Conservation (phyloP, 345 rosid species). For the Lenwebbia sp. region DNA sequence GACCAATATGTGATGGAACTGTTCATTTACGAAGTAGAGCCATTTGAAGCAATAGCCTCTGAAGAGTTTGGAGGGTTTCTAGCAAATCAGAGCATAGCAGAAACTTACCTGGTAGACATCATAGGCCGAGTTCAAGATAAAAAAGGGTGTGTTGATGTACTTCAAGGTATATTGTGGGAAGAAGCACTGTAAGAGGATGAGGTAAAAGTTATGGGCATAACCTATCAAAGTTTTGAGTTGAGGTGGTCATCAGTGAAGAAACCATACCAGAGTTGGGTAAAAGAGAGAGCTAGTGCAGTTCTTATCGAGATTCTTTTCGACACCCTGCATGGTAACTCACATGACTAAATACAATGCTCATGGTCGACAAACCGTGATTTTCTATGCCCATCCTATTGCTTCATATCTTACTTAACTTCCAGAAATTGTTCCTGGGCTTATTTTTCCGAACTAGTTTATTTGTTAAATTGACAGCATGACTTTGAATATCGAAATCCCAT, state of each 20-base stretch:
- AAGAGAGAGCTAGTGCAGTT: slow-evolving; percentile 37
- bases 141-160: slow-evolving; percentile 62
- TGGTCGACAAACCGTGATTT: not conserved
- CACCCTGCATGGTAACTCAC: slow-evolving; percentile 37
- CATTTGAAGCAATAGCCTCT: not conserved
- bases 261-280: slow-evolving; percentile 53
- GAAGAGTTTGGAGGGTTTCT: not conserved
- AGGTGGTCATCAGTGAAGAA: not conserved
- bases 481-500: not conserved
- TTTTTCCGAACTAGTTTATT: not conserved
- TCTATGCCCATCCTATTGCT: not conserved
- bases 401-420: not conserved
- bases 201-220: not conserved
- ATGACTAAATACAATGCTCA: not conserved
- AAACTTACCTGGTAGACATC: slow-evolving; percentile 71
- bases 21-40: slow-evolving; percentile 1
- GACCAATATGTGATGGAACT: slow-evolving; percentile 77
- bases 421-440: not conserved
- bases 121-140: slow-evolving; percentile 85
- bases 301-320: slow-evolving; percentile 44
- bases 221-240: not conserved
- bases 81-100: not conserved
- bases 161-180: slow-evolving; percentile 71
- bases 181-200: slow-evolving; percentile 49
- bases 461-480: not conserved